phyloP scores from a whole-genome alignment of 2,329 filamentous ascomycete genomes.

The Fusarium cyanostomum region DNA sequence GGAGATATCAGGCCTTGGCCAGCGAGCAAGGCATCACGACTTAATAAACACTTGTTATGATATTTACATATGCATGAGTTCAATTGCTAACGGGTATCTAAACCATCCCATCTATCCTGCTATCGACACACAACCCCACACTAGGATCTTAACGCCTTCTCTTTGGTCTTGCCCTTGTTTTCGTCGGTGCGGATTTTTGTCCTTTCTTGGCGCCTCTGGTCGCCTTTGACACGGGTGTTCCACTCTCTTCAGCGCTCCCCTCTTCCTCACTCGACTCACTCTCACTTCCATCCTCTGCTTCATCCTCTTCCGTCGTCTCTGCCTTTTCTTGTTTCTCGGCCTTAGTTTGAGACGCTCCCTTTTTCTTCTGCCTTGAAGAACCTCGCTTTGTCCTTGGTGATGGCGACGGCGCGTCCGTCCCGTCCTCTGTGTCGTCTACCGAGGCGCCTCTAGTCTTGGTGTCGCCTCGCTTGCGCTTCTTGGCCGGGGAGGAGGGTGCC shows the following conservation, averaged over 20 bases:
- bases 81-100: conserved; percentile 23
- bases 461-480: conserved; percentile 58
- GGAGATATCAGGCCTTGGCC: neutral
- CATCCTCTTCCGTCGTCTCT: conserved; percentile 46
- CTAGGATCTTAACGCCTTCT: conserved; percentile 39
- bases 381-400: conserved; percentile 52
- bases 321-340: conserved; percentile 50
- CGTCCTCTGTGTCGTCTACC: conserved; percentile 59
- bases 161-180: conserved; percentile 47
- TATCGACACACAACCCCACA: neutral
- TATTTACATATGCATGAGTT: conserved; percentile 2
- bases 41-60: neutral
- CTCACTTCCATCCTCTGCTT: conserved; percentile 51
- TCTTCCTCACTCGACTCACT: conserved; percentile 48
- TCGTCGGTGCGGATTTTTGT: conserved; percentile 38
- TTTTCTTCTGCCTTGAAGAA: conserved; percentile 55
- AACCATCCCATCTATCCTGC: neutral
- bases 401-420: conserved; percentile 52
- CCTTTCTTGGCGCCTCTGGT: conserved; percentile 50
- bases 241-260: conserved; percentile 49
- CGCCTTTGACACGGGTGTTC: conserved; percentile 51
- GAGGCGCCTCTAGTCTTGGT: conserved; percentile 54
- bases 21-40: neutral
- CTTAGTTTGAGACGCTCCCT: conserved; percentile 55
- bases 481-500: conserved; percentile 45